phyloP scores from a whole-genome alignment of 2,329 filamentous ascomycete species.

The Cercospora citrullina region DNA sequence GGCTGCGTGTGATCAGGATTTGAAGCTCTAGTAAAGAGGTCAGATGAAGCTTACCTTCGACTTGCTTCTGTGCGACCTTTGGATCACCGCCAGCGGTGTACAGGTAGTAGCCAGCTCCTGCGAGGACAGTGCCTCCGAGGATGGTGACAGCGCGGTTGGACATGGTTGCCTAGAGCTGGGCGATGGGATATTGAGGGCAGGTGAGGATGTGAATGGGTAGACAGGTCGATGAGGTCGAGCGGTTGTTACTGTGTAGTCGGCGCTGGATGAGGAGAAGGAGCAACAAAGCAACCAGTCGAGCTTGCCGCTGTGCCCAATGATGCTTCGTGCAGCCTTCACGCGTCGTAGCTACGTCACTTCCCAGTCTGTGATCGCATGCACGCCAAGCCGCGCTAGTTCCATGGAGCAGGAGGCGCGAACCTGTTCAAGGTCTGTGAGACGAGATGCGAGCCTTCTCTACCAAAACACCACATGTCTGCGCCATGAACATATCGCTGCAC shows the following conservation, averaged over 20 bases:
- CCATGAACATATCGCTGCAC: neutral
- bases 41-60: conserved; percentile 68
- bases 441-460: neutral
- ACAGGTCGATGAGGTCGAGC: neutral
- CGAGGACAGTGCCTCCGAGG: conserved; percentile 61
- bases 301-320: conserved; percentile 1
- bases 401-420: conserved; percentile 2
- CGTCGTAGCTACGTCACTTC: neutral
- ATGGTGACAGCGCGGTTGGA: conserved; percentile 27
- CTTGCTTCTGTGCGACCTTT: conserved; percentile 79
- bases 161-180: conserved; percentile 24
- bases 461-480: neutral
- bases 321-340: conserved; percentile 4
- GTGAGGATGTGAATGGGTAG: neutral
- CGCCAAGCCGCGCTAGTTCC: neutral
- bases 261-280: neutral
- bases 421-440: neutral
- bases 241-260: neutral
- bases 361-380: neutral
- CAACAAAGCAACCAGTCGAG: conserved; percentile 5
- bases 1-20: conserved; percentile 52
- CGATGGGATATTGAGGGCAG: neutral
- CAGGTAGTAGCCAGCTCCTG: conserved; percentile 80
- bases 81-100: conserved; percentile 81
- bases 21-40: neutral